Evolutionary conservation across 2,329 filamentous ascomycete species (phyloP).

Genomic region (Dendryphion nanum): DNA sequence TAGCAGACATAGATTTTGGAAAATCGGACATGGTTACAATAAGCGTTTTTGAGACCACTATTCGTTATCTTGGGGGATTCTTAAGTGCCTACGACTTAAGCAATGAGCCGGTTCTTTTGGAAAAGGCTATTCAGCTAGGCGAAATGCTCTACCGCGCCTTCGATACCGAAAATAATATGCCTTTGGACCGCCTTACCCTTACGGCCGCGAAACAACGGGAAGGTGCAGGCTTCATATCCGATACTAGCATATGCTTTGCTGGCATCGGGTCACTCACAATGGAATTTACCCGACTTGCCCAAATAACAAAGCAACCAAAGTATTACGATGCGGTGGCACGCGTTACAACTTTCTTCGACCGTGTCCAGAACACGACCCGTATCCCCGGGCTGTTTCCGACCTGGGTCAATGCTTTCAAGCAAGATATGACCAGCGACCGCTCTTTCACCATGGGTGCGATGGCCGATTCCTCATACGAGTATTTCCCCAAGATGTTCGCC

Average conservation of each 20-base stretch:
- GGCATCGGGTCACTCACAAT: conserved; percentile 47
- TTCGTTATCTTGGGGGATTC: conserved; percentile 40
- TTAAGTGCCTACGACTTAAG: conserved; percentile 40
- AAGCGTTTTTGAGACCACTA: conserved; percentile 54
- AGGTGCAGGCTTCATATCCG: conserved; percentile 32
- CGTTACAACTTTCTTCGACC: conserved; percentile 31
- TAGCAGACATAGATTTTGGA: conserved; percentile 46
- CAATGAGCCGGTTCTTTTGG: conserved; percentile 30
- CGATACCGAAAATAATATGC: conserved; percentile 46
- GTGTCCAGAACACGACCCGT: conserved; percentile 27
- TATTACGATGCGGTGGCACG: conserved; percentile 38
- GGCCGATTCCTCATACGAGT: conserved; percentile 40
- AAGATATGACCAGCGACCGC: conserved; percentile 24
- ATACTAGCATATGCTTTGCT: conserved; percentile 44
- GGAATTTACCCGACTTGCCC: conserved; percentile 40
- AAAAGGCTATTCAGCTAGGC: conserved; percentile 38
- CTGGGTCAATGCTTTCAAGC: conserved; percentile 36
- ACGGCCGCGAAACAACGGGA: conserved; percentile 30
- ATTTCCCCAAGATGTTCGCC: conserved; percentile 37
- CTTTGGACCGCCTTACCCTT: conserved; percentile 44
- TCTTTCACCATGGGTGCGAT: conserved; percentile 38
- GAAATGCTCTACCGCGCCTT: conserved; percentile 49
- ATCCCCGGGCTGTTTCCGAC: conserved; percentile 41
- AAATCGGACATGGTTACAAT: conserved; percentile 39
- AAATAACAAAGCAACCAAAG: conserved; percentile 35